phyloP scores from a whole-genome alignment of 148 eudicot species.

The Nepenthes gracilis region DNA sequence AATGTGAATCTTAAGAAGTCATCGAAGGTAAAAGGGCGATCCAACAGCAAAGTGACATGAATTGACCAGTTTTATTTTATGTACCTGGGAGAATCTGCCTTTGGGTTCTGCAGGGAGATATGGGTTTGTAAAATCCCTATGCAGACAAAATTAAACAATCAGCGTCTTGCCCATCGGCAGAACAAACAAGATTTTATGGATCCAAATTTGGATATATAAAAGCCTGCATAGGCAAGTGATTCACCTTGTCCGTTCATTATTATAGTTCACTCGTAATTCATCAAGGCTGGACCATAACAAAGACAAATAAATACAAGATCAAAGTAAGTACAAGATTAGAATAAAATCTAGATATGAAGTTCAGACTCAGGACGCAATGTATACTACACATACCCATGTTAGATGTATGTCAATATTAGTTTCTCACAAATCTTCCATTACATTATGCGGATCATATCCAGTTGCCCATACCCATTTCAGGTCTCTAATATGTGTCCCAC shows the following conservation, averaged over 20 bases:
- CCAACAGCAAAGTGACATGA: too few species aligned
- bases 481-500: too few species aligned
- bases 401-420: neutral
- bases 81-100: slow-evolving; percentile 68
- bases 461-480: too few species aligned
- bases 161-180: neutral
- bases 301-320: neutral
- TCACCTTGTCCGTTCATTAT: slow-evolving; percentile 79
- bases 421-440: too few species aligned
- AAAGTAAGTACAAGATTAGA: neutral
- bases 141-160: neutral
- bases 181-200: neutral
- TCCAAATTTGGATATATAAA: slow-evolving; percentile 2
- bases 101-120: slow-evolving; percentile 63
- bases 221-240: neutral
- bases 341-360: too few species aligned
- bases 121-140: slow-evolving; percentile 76
- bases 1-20: too few species aligned
- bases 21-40: too few species aligned
- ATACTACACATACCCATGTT: too few species aligned
- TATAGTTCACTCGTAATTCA: slow-evolving; percentile 86
- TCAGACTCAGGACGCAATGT: too few species aligned
- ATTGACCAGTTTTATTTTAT: too few species aligned
- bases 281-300: slow-evolving; percentile 48
- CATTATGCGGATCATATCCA: too few species aligned